Percentiles rank a stretch among this genome's conserved stretches.
Conservation (phyloP, 2,329 filamentous ascomycete species). For the Alternaria longipes region DNA sequence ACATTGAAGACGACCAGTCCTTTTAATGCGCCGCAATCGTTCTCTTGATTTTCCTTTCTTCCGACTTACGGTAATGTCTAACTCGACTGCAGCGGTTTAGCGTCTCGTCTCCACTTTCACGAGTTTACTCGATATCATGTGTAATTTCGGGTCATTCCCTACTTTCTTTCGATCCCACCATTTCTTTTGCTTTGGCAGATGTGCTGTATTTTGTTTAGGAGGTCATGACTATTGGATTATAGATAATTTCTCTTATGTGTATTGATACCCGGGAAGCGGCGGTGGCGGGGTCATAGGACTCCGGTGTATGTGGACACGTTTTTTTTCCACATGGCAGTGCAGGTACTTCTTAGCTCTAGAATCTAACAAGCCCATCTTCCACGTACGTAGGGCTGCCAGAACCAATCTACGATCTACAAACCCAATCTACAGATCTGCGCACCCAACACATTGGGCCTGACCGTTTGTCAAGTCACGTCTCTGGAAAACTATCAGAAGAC, state of each 20-base stretch:
- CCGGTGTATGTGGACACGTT: slow-evolving; percentile 28
- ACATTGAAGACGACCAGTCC: slow-evolving; percentile 49
- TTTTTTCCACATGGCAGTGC: slow-evolving; percentile 11
- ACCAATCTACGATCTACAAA: slow-evolving; percentile 1
- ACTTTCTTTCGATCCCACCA: background rate
- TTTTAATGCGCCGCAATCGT: slow-evolving; percentile 24
- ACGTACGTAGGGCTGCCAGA: slow-evolving; percentile 9
- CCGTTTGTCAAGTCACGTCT: slow-evolving; percentile 1
- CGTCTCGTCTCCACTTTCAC: slow-evolving; percentile 22
- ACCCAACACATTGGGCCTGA: slow-evolving; percentile 12
- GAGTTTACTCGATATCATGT: slow-evolving; percentile 14
- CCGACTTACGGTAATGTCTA: slow-evolving; percentile 42
- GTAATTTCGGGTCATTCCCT: slow-evolving; percentile 9
- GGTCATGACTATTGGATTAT: slow-evolving; percentile 21
- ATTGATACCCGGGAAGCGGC: slow-evolving; percentile 42
- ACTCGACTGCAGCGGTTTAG: slow-evolving; percentile 36
- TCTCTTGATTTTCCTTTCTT: slow-evolving; percentile 10
- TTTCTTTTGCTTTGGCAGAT: slow-evolving; percentile 7
- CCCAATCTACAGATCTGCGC: background rate
- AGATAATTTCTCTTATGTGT: slow-evolving; percentile 29
- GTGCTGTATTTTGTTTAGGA: slow-evolving; percentile 16
- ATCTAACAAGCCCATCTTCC: slow-evolving; percentile 7
- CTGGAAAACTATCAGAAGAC: slow-evolving; percentile 10
- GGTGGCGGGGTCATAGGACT: slow-evolving; percentile 29
- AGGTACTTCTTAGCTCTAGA: slow-evolving; percentile 17